Percentiles rank a stretch among this genome's conserved stretches.
These are phyloP conservation scores for Cryptococcus jaspeensis DNA, from an alignment of 1,284 basidiomycete species.

Conservation along the genomic window DNA sequence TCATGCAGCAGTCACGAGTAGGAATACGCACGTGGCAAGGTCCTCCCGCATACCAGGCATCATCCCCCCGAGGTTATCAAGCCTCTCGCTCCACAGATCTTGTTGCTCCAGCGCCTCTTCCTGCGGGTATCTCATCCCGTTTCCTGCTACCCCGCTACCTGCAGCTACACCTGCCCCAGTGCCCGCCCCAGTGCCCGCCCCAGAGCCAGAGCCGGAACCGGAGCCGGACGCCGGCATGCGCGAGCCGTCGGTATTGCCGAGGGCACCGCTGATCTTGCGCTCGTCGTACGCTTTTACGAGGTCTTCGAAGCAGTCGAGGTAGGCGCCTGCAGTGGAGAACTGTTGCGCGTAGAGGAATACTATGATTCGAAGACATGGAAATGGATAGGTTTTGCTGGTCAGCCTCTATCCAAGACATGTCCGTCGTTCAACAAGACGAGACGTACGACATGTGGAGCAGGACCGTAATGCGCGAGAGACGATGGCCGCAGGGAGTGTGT, in stretches of 20 bases:
- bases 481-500: background rate
- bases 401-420: background rate
- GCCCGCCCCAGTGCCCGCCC: too few relatives aligned
- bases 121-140: background rate
- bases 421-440: too few relatives aligned
- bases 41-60: slow-evolving; percentile 7
- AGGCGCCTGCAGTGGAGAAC: slow-evolving; percentile 6
- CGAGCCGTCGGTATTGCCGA: background rate
- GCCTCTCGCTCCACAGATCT: slow-evolving; percentile 4
- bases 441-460: slow-evolving; percentile 10
- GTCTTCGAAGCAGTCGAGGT: slow-evolving; percentile 9
- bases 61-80: slow-evolving; percentile 7
- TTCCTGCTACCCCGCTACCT: too few relatives aligned
- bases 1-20: too few relatives aligned
- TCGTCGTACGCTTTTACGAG: slow-evolving; percentile 7
- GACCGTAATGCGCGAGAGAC: slow-evolving; percentile 4
- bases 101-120: background rate
- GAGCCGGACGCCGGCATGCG: background rate
- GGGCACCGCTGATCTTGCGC: background rate
- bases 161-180: too few relatives aligned
- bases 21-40: background rate
- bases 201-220: background rate
- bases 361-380: background rate
- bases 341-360: slow-evolving; percentile 12
- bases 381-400: background rate